These are phyloP conservation scores for Colletotrichum sp. DNA, from an alignment of 2,329 filamentous ascomycete species.

Conservation along the genomic window DNA sequence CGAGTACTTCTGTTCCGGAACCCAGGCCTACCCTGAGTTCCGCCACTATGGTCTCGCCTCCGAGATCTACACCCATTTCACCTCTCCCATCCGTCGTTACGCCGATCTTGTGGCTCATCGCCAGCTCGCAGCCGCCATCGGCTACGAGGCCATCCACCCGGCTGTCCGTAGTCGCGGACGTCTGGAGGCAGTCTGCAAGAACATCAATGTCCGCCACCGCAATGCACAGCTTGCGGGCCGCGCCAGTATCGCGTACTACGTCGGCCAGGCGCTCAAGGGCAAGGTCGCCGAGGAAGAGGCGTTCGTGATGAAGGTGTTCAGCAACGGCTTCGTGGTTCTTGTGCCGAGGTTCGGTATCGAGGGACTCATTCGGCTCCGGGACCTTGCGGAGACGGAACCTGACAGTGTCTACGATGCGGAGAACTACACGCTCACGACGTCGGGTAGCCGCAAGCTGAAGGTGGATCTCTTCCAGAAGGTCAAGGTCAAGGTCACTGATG, in stretches of 20 bases:
- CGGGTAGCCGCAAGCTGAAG: slow-evolving; percentile 57
- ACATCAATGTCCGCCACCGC: slow-evolving; percentile 96
- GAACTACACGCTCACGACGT: slow-evolving; percentile 75
- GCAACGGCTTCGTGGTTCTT: slow-evolving; percentile 96
- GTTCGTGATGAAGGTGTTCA: slow-evolving; percentile 96
- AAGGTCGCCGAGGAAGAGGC: slow-evolving; percentile 81
- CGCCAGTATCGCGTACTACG: slow-evolving; percentile 96
- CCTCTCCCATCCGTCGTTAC: slow-evolving; percentile 94
- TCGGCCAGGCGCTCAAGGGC: slow-evolving; percentile 91
- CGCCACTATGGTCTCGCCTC: slow-evolving; percentile 95
- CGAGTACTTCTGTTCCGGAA: slow-evolving; percentile 96
- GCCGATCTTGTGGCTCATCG: slow-evolving; percentile 95
- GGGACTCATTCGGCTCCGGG: slow-evolving; percentile 83
- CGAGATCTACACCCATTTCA: slow-evolving; percentile 99
- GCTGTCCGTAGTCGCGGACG: slow-evolving; percentile 81
- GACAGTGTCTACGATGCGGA: slow-evolving; percentile 86
- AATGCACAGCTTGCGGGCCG: slow-evolving; percentile 96
- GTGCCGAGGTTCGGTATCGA: slow-evolving; percentile 97
- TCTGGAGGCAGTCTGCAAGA: slow-evolving; percentile 93
- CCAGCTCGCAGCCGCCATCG: slow-evolving; percentile 93
- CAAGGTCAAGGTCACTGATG: slow-evolving; percentile 84
- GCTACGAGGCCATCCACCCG: slow-evolving; percentile 85
- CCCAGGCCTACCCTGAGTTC: slow-evolving; percentile 92
- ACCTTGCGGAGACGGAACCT: slow-evolving; percentile 79
- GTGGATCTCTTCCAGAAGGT: slow-evolving; percentile 95